These are phyloP conservation scores for Citrus unshiu DNA, from an alignment of 345 rosid species.

Conservation along the genomic window DNA sequence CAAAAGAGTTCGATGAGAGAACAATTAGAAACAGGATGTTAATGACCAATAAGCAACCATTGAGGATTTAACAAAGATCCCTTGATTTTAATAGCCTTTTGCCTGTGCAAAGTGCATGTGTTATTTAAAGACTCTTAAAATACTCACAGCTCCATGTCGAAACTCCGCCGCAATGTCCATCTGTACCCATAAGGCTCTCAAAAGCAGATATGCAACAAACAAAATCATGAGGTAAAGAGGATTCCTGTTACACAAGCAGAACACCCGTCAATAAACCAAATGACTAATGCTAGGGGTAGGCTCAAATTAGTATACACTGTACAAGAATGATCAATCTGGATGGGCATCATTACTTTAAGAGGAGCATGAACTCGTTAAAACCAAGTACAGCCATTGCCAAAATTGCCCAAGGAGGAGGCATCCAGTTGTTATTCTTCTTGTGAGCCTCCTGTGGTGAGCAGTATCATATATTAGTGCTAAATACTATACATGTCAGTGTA, in stretches of 20 bases:
- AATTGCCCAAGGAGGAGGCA: slow-evolving; percentile 77
- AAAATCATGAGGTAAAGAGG: slow-evolving; percentile 66
- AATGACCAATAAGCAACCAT: not conserved
- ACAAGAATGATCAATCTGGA: not conserved
- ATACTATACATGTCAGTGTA: not conserved
- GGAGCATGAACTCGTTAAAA: slow-evolving; percentile 75
- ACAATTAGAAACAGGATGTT: not conserved
- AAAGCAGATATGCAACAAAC: slow-evolving; percentile 49
- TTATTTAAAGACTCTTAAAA: not conserved
- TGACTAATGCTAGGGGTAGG: not conserved
- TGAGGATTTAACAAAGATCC: not conserved
- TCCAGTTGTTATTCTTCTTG: slow-evolving; percentile 59
- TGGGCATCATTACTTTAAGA: slow-evolving; percentile 43
- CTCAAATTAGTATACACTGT: not conserved
- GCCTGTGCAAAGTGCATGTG: not conserved
- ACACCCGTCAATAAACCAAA: slow-evolving; percentile 10
- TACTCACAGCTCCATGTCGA: slow-evolving; percentile 67
- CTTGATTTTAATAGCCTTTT: not conserved
- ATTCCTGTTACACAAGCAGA: slow-evolving; percentile 53
- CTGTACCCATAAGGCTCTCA: slow-evolving; percentile 76
- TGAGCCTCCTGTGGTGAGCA: slow-evolving; percentile 55
- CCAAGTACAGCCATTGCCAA: slow-evolving; percentile 60
- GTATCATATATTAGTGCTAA: not conserved
- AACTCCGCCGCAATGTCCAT: slow-evolving; percentile 56
- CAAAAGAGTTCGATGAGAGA: not conserved